A percentile compares a stretch with the other conserved stretches of the same genome.
phyloP scores from a whole-genome alignment of 2,329 filamentous ascomycete species.

The Cercospora sp. region DNA sequence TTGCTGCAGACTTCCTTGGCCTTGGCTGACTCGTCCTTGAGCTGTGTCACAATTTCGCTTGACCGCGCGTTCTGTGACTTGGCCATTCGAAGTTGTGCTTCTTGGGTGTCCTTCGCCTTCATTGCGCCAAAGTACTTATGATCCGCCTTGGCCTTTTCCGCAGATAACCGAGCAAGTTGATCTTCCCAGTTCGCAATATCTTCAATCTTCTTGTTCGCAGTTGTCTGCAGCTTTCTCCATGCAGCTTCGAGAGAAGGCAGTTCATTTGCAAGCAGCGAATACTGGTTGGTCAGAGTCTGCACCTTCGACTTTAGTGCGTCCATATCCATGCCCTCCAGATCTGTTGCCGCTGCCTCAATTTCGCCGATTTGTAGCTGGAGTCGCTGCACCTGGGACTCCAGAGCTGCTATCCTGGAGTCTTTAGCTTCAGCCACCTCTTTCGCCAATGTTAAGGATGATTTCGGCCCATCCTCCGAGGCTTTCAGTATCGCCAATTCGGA shows the following conservation, averaged over 20 bases:
- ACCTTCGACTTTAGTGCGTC: constrained; percentile 76
- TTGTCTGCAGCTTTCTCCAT: constrained; percentile 81
- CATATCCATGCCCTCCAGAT: constrained; percentile 60
- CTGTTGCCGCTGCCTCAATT: constrained; percentile 36
- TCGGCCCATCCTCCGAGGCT: constrained; percentile 74
- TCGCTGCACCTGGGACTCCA: constrained; percentile 81
- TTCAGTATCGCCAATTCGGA: constrained; percentile 81
- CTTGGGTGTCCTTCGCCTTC: constrained; percentile 85
- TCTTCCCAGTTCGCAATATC: constrained; percentile 78
- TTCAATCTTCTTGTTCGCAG: constrained; percentile 83
- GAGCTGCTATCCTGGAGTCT: constrained; percentile 74
- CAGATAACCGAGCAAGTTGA: constrained; percentile 68
- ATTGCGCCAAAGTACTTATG: constrained; percentile 97
- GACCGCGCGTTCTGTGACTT: constrained; percentile 84
- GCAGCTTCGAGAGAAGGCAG: constrained; percentile 85
- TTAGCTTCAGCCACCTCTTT: constrained; percentile 78
- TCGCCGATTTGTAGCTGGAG: constrained; percentile 60
- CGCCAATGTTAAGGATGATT: constrained; percentile 67
- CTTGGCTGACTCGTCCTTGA: constrained; percentile 85
- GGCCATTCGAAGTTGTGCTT: constrained; percentile 75
- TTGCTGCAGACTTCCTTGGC: constrained; percentile 76
- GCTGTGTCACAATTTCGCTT: constrained; percentile 86
- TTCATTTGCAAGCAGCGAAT: constrained; percentile 81
- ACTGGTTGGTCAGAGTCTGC: constrained; percentile 74
- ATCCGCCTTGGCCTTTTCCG: constrained; percentile 94